Percentiles rank a stretch among this genome's conserved stretches.
Evolutionary conservation across 163 green algal species (phyloP).

Genomic region (Chloromonas sp.): DNA sequence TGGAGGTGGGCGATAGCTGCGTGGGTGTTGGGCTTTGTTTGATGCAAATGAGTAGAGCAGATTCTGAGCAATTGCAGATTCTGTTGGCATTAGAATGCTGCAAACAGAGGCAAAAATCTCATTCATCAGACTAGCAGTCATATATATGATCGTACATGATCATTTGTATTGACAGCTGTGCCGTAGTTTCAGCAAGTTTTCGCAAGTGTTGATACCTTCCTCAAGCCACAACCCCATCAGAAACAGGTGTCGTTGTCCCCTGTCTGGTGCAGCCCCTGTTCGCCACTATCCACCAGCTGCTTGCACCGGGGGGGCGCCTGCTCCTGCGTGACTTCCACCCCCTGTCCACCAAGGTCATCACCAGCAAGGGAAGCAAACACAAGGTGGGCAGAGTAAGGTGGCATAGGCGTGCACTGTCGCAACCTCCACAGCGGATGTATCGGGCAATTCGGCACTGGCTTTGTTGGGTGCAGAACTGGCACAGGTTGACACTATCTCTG

Average conservation of each 20-base stretch:
- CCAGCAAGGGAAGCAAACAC: constrained; percentile 31
- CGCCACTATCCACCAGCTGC: background rate
- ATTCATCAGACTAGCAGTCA: too few relatives aligned
- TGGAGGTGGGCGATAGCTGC: constrained; percentile 9
- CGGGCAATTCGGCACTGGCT: background rate
- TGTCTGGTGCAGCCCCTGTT: background rate
- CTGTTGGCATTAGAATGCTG: background rate
- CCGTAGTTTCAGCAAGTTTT: too few relatives aligned
- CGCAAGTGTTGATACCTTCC: too few relatives aligned
- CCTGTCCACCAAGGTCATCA: constrained; percentile 39
- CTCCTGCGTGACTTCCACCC: constrained; percentile 47
- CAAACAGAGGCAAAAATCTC: background rate
- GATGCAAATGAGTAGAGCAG: background rate
- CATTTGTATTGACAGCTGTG: too few relatives aligned
- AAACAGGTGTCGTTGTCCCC: too few relatives aligned
- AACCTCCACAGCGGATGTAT: background rate
- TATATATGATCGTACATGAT: too few relatives aligned
- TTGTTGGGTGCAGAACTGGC: background rate
- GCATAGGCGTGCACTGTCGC: background rate
- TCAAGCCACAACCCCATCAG: too few relatives aligned
- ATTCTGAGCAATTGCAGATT: background rate
- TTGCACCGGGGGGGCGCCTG: constrained; percentile 16
- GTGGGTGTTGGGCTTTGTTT: background rate
- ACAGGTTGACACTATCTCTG: too few relatives aligned
- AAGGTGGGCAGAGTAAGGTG: constrained; percentile 13